A percentile compares a stretch with the other conserved stretches of the same genome.
These are phyloP conservation scores for Lachnellula suecica DNA, from an alignment of 2,329 filamentous ascomycete species.

Conservation along the genomic window DNA sequence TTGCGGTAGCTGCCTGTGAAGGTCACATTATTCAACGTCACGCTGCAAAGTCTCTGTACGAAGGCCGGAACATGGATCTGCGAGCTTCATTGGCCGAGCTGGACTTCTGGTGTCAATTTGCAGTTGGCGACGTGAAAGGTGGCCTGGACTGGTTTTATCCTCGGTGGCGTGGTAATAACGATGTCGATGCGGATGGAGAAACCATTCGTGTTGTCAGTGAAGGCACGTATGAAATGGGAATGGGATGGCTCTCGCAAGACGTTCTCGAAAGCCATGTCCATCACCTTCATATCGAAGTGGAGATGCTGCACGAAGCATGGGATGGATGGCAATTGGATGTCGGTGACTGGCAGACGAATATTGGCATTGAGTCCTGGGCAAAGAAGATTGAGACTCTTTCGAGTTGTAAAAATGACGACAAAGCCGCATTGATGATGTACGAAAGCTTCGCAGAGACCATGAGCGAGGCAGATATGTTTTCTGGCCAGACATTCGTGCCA, in stretches of 20 bases:
- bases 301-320: constrained; percentile 64
- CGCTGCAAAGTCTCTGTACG: constrained; percentile 69
- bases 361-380: constrained; percentile 41
- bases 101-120: constrained; percentile 97
- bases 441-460: constrained; percentile 56
- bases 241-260: constrained; percentile 75
- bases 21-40: constrained; percentile 74
- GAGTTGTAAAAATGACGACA: constrained; percentile 17
- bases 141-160: constrained; percentile 89
- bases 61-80: constrained; percentile 68
- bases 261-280: constrained; percentile 39
- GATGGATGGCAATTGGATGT: constrained; percentile 66
- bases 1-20: constrained; percentile 83
- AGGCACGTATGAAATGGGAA: constrained; percentile 72
- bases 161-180: constrained; percentile 70
- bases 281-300: constrained; percentile 53
- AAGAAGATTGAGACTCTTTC: constrained; percentile 23
- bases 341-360: constrained; percentile 52
- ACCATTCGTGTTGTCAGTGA: constrained; percentile 77
- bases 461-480: constrained; percentile 64
- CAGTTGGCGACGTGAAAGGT: constrained; percentile 82
- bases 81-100: constrained; percentile 81
- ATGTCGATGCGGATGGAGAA: constrained; percentile 66
- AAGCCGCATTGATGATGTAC: constrained; percentile 47
- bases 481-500: constrained; percentile 24